Conservation (phyloP, 805 yeast genomes). For the Barnettozyma vustinii region DNA sequence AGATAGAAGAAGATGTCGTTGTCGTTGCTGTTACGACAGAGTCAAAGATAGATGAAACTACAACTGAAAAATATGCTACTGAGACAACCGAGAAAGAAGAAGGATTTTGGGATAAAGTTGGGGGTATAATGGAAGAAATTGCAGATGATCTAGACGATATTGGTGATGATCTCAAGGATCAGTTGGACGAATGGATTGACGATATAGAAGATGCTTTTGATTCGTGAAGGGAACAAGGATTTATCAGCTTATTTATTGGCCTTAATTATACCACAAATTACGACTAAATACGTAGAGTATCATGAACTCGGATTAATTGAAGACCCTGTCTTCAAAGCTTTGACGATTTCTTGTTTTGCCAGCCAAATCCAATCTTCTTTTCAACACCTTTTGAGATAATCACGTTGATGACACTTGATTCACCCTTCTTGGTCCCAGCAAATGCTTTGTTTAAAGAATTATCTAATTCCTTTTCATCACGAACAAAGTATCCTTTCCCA, state of each 20-base stretch:
- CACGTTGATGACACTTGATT: slow-evolving; percentile 49
- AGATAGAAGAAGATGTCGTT: slow-evolving; percentile 7
- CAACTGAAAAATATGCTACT: slow-evolving; percentile 4
- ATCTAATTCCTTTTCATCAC: slow-evolving; percentile 35
- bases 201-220: slow-evolving; percentile 16
- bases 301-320: too few relatives aligned
- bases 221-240: not conserved
- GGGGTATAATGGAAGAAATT: slow-evolving; percentile 24
- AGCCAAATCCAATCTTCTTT: slow-evolving; percentile 54
- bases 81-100: not conserved
- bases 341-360: slow-evolving; percentile 50
- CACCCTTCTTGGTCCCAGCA: slow-evolving; percentile 23
- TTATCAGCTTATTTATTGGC: not conserved
- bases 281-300: not conserved
- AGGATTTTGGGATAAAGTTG: slow-evolving; percentile 12
- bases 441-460: slow-evolving; percentile 33
- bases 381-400: slow-evolving; percentile 55
- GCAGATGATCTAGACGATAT: slow-evolving; percentile 28
- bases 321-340: slow-evolving; percentile 9
- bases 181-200: slow-evolving; percentile 7
- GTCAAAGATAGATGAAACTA: not conserved
- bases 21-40: slow-evolving; percentile 2
- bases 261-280: too few relatives aligned
- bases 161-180: slow-evolving; percentile 6
- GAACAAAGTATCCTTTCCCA: slow-evolving; percentile 44